phyloP scores from a whole-genome alignment of 2,329 filamentous ascomycete species.

The Botrytis medusae region DNA sequence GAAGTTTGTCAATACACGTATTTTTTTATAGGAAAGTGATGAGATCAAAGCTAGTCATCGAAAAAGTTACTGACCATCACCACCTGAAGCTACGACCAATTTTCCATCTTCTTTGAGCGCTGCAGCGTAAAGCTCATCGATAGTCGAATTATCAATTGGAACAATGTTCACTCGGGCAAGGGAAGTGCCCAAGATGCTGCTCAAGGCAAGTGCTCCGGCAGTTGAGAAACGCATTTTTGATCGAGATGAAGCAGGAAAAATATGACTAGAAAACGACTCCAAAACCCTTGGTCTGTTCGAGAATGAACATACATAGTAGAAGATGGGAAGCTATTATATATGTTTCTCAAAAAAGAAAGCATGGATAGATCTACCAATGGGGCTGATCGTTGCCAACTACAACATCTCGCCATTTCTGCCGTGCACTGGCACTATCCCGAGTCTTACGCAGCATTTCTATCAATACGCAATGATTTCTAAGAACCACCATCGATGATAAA shows the following conservation, averaged over 20 bases:
- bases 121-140: not conserved
- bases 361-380: not conserved
- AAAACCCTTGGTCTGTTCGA: not conserved
- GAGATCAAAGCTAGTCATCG: not conserved
- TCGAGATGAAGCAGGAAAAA: not conserved
- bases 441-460: not conserved
- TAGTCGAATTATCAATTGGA: not conserved
- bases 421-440: not conserved
- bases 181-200: not conserved
- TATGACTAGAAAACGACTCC: not conserved
- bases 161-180: slow-evolving; percentile 2
- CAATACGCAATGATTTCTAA: not conserved
- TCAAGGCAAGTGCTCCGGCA: not conserved
- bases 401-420: not conserved
- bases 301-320: not conserved
- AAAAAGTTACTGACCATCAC: slow-evolving; percentile 3
- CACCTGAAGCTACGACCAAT: slow-evolving; percentile 4
- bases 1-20: not conserved
- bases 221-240: not conserved
- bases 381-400: not conserved
- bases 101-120: slow-evolving; percentile 1
- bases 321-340: not conserved
- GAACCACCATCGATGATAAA: not conserved
- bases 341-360: not conserved
- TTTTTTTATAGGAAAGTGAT: not conserved